Evolutionary conservation across 441 rosid genomes (phyloP).

Genomic region (Arabidopsis lyrata): DNA sequence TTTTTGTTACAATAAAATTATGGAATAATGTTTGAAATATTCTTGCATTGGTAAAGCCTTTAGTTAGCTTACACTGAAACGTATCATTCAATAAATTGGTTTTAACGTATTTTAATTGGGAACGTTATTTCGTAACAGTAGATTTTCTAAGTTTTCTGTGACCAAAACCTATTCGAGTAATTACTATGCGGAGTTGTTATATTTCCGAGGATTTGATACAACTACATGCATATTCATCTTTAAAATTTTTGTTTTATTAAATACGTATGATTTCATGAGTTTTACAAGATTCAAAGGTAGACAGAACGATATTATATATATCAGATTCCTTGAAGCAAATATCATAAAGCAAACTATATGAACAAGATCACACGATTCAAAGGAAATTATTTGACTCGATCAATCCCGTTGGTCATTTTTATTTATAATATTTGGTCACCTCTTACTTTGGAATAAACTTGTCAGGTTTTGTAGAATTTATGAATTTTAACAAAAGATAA

Average conservation of each 20-base stretch:
- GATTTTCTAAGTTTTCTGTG: not conserved
- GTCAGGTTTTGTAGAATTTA: conserved; percentile 14
- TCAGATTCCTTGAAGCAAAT: too few relatives aligned
- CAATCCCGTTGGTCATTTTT: conserved; percentile 1
- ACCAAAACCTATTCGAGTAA: not conserved
- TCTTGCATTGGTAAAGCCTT: conserved; percentile 17
- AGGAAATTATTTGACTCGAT: conserved; percentile 25
- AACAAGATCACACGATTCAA: too few relatives aligned
- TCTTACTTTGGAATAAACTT: conserved; percentile 18
- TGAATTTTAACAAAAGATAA: conserved; percentile 5
- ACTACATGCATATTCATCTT: not conserved
- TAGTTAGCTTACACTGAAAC: conserved; percentile 15
- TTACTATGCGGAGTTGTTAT: conserved; percentile 4
- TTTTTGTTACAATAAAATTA: not conserved
- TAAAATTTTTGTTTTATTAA: not conserved
- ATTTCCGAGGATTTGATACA: conserved; percentile 12
- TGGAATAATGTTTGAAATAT: conserved; percentile 13
- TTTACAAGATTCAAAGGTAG: too few relatives aligned
- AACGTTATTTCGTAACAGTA: conserved; percentile 26
- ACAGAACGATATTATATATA: too few relatives aligned
- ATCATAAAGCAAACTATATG: too few relatives aligned
- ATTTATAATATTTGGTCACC: not conserved
- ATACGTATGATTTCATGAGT: too few relatives aligned
- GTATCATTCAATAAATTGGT: conserved; percentile 29
- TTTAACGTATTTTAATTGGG: not conserved